Percentiles rank a stretch among this genome's conserved stretches.
Conservation (phyloP, 768 basidiomycete species). For the Dacryopinax spathularia region DNA sequence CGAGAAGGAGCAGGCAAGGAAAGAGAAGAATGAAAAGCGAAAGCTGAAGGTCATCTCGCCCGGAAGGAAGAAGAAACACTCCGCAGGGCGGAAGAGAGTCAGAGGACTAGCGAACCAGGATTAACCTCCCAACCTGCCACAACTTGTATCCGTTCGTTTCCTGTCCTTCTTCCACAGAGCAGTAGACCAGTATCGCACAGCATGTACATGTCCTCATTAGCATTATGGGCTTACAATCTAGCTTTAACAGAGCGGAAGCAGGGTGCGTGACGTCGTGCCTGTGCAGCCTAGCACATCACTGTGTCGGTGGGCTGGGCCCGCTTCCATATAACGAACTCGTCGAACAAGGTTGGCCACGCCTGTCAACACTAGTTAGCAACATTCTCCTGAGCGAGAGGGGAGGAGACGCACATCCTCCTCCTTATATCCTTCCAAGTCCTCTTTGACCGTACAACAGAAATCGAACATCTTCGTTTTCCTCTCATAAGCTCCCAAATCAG, state of each 20-base stretch:
- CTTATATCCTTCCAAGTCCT: conserved; percentile 52
- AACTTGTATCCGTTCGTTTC: not conserved
- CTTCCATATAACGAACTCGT: conserved; percentile 66
- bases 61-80: too few species aligned
- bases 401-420: conserved; percentile 50
- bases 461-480: conserved; percentile 45
- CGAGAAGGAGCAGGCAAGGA: not conserved
- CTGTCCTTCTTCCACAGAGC: not conserved
- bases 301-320: conserved; percentile 15
- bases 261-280: not conserved
- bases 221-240: not conserved
- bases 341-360: conserved; percentile 75
- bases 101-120: not conserved
- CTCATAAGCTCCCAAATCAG: not conserved
- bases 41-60: not conserved
- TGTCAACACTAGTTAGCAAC: conserved; percentile 17
- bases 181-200: not conserved
- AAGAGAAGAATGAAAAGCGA: not conserved
- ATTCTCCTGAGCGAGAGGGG: not conserved
- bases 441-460: conserved; percentile 51
- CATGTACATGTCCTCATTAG: not conserved
- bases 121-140: not conserved
- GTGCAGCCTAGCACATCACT: too few species aligned
- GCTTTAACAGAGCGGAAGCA: not conserved
- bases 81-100: not conserved